Evolutionary conservation across 352 stramenopile genomes (phyloP), one percentile per base, ranked within the genome.

Genomic region (Phytopythium oedochilum): DNA sequence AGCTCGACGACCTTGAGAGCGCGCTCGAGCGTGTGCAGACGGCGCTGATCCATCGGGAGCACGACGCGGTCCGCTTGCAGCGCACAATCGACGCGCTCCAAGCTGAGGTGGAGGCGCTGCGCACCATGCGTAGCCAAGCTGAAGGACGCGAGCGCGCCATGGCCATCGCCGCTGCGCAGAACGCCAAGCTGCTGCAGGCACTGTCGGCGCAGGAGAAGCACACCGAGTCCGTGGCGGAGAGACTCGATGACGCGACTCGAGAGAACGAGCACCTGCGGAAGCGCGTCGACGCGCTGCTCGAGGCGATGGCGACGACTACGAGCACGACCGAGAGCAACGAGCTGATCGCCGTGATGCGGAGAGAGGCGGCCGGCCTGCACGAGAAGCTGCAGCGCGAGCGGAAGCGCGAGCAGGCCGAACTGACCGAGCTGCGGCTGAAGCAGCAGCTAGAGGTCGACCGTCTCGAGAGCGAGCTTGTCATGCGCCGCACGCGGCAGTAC

Each of bases 401-500:
- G 0, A 70, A 73, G 29, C 25, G 59, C 3, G 47, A 85, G 20
- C 76, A 84, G 23, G 57, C 77, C 3, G 78, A 90, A 20, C 35
- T 90, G 25, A 55, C 68, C 1, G 57, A 50, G 9, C 66, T 66
- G 42, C 74, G 72, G 7, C 43, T 82, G n/a, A 63, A 71, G 17
- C 67, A 75, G n/a, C 72, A 88, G 32, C 57, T 88, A 28, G 68
- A 86, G 57, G 68, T 86, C 4, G 79, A 90, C 20, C 75, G 80
- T 36, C 64, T 86, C 32, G 75, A 90, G 52, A 82, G 63, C 12
- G 83, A 92, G 66, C 58, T 92, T 0, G 73, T 90, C 0, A 75
- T 86, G 70, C 68, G 83, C 1, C 71, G 83, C 15, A 89, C 82
- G 49, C 88, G 86, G 40, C 79, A 92, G 44, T 92, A 89, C 53